Evolutionary conservation across 75 land plant species (phyloP).

Genomic region (Cupressus sempervirens): DNA sequence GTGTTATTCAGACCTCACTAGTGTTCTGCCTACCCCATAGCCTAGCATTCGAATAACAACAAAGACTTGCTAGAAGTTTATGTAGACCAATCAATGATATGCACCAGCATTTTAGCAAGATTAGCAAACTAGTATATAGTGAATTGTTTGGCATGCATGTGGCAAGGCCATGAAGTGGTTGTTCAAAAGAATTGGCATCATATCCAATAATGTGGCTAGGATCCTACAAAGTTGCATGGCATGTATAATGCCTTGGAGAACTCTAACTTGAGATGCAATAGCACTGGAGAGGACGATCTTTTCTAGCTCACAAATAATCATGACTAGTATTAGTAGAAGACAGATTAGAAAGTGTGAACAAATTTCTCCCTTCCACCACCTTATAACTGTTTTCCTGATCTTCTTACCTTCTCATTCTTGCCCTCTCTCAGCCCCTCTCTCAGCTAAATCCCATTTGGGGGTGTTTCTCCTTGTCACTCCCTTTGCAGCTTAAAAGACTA

Average conservation of each 20-base stretch:
- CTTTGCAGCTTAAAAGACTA: neutral
- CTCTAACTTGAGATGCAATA: neutral
- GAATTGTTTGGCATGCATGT: neutral
- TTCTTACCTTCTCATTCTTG: neutral
- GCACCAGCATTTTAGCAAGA: neutral
- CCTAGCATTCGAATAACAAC: neutral
- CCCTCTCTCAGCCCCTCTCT: neutral
- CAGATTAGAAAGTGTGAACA: neutral
- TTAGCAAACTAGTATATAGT: neutral
- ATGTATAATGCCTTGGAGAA: neutral
- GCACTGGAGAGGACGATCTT: neutral
- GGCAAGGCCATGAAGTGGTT: neutral
- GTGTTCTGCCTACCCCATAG: neutral
- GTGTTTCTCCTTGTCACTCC: neutral
- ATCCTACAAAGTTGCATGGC: neutral
- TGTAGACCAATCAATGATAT: neutral
- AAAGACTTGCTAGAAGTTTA: neutral
- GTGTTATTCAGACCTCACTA: neutral
- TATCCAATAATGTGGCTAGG: neutral
- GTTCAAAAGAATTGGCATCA: neutral
- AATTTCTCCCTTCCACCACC: neutral
- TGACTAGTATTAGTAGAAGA: neutral
- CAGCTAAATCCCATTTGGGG: neutral
- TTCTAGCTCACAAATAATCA: neutral
- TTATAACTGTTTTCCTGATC: neutral